A percentile compares a stretch with the other conserved stretches of the same genome.
phyloP scores from a whole-genome alignment of 495 filamentous ascomycete species.

The Pyronema omphalodes region DNA sequence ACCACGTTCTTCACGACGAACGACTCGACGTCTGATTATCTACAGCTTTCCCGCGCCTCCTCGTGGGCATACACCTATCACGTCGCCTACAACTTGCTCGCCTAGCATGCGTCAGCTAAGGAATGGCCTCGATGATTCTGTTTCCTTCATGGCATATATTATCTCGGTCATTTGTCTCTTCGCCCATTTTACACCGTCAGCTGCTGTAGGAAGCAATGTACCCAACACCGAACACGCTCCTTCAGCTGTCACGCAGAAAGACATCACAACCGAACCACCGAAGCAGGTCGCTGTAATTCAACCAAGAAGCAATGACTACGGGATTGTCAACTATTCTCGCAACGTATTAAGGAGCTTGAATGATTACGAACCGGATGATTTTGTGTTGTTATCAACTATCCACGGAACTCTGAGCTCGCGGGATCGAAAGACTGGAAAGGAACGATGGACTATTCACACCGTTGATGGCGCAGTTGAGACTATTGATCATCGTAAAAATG shows the following conservation, averaged over 20 bases:
- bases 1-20: background rate
- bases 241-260: background rate
- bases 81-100: background rate
- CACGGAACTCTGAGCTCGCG: slow-evolving; percentile 88
- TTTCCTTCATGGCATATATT: background rate
- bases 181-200: background rate
- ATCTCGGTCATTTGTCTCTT: background rate
- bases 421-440: slow-evolving; percentile 67
- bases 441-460: slow-evolving; percentile 66
- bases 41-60: background rate
- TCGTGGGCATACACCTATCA: background rate
- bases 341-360: slow-evolving; percentile 33
- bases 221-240: background rate
- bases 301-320: background rate
- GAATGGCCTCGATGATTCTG: slow-evolving; percentile 2
- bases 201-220: no score
- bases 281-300: background rate
- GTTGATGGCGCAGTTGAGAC: slow-evolving; percentile 81
- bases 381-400: slow-evolving; percentile 98
- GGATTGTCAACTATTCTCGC: background rate
- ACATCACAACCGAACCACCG: background rate
- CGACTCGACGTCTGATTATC: background rate
- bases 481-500: slow-evolving; percentile 57
- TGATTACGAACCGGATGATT: slow-evolving; percentile 99
- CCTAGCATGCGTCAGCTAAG: slow-evolving; percentile 3